Evolutionary conservation across 1,284 basidiomycete genomes (phyloP).

Genomic region (Fomitiporia mediterranea): DNA sequence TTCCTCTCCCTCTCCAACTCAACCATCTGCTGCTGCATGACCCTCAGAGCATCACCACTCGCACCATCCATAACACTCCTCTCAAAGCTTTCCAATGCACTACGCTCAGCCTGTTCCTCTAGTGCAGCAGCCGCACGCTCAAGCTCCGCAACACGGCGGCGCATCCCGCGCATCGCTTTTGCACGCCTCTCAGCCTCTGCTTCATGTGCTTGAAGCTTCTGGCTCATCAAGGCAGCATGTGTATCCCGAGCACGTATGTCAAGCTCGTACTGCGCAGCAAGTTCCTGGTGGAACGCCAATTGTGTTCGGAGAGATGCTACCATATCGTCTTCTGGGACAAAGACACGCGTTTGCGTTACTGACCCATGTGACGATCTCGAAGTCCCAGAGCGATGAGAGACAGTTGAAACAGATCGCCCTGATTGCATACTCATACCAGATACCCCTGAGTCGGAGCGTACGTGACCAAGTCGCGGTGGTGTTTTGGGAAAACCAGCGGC

Average conservation of each 20-base stretch:
- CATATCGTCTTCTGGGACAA: conserved; percentile 52
- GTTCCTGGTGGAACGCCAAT: conserved; percentile 60
- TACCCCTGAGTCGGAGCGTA: conserved; percentile 48
- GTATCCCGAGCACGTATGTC: conserved; percentile 69
- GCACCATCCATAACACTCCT: conserved; percentile 76
- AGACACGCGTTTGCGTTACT: background rate
- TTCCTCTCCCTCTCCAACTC: conserved; percentile 56
- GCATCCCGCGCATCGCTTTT: conserved; percentile 52
- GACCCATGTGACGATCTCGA: conserved; percentile 5
- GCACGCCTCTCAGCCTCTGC: conserved; percentile 57
- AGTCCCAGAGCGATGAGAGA: conserved; percentile 9
- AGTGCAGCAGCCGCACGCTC: conserved; percentile 58
- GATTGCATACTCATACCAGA: conserved; percentile 14
- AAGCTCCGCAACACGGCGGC: conserved; percentile 67
- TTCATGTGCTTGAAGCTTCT: conserved; percentile 48
- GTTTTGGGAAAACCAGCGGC: conserved; percentile 65
- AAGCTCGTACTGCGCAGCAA: conserved; percentile 67
- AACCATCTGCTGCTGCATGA: conserved; percentile 60
- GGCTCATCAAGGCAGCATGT: conserved; percentile 54
- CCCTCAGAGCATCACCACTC: conserved; percentile 60
- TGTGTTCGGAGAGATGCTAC: conserved; percentile 70
- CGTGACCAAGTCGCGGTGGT: conserved; percentile 48
- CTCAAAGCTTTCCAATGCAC: conserved; percentile 62
- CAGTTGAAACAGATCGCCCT: conserved; percentile 9
- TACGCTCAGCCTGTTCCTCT: conserved; percentile 66